Evolutionary conservation across 1,139 yeast genomes (phyloP), one percentile per base, ranked within the genome.

Genomic region (Pichia sp.): DNA sequence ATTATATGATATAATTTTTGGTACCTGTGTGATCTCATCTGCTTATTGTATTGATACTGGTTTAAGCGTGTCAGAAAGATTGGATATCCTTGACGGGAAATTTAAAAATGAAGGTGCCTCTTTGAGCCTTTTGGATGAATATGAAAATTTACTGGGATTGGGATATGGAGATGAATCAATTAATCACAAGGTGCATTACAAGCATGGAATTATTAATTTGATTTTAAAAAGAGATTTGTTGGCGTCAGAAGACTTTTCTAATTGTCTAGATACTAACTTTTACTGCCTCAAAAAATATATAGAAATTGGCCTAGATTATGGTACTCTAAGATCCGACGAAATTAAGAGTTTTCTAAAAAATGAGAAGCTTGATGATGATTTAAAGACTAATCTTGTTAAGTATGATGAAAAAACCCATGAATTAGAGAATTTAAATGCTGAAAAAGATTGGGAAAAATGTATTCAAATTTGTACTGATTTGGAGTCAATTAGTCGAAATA

Each of bases 201-300:
- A 75, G 55, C 73, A 73, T 51, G 82, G 81, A 1, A 58, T 77
- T 44, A 70, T 78, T 6, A 79, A 77, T 47, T 61, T 75, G 47
- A 67, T 72, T 37, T 56, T 78, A 50, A 72, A 73, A 38, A 72
- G 69, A 50, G 79, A 73, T 29, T 47, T 55, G 5, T 62, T 64
- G 36, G 80, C 85, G 0, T 65, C 76, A 7, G 58, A 59, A 3
- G 80, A 75, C 55, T 70, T 79, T 47, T 62, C 66, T 42, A 54
- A 52, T 32, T 72, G 78, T 29, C 58, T 78, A 44, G 38, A 26
- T 27, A 23, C 42, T 27, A 41, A 34, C 37, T 49, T 53, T 10
- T 71, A 73, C 0, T 82, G 82, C 23, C 65, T 66, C 46, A 58
- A 57, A 6, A 71, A 70, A 48, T 62, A 75, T 42, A 52, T 66